These are phyloP conservation scores for Galerina sulciceps DNA, from an alignment of 768 basidiomycete genomes.

Conservation along the genomic window DNA sequence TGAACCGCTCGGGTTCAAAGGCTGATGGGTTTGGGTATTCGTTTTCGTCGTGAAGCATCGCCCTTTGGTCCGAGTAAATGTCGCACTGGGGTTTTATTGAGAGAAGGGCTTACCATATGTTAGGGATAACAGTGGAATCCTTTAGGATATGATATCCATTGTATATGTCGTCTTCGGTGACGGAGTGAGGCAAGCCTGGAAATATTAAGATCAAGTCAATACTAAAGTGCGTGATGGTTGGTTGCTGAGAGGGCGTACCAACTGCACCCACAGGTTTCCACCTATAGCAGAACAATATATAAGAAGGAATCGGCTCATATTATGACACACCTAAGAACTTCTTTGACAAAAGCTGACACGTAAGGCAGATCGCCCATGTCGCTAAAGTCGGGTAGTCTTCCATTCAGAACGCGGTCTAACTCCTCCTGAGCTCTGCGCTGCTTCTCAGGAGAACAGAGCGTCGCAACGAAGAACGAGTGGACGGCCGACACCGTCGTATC, in stretches of 20 bases:
- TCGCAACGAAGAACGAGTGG: neutral
- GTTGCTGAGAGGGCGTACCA: neutral
- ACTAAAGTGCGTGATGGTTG: neutral
- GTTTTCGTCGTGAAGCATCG: slow-evolving; percentile 9
- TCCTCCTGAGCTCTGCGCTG: slow-evolving; percentile 3
- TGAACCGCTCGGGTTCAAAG: slow-evolving; percentile 12
- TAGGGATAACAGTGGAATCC: neutral
- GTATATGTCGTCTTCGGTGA: slow-evolving; percentile 1
- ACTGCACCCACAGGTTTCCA: slow-evolving; percentile 1
- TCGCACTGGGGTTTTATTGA: too few relatives aligned
- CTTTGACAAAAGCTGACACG: slow-evolving; percentile 1
- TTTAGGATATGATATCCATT: slow-evolving; percentile 5
- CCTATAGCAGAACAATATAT: neutral
- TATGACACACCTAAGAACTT: neutral
- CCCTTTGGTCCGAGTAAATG: neutral
- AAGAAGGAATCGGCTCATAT: neutral
- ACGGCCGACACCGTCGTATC: neutral
- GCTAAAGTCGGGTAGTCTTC: slow-evolving; percentile 4
- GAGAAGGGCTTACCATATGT: neutral
- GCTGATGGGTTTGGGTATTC: slow-evolving; percentile 5
- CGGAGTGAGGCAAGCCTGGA: neutral
- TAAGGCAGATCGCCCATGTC: neutral
- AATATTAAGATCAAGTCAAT: neutral
- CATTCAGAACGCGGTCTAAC: neutral
- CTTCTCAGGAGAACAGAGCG: neutral